A percentile compares a stretch with the other conserved stretches of the same genome.
Conservation (phyloP, 495 filamentous ascomycete genomes). For the Neurospora sp. region DNA sequence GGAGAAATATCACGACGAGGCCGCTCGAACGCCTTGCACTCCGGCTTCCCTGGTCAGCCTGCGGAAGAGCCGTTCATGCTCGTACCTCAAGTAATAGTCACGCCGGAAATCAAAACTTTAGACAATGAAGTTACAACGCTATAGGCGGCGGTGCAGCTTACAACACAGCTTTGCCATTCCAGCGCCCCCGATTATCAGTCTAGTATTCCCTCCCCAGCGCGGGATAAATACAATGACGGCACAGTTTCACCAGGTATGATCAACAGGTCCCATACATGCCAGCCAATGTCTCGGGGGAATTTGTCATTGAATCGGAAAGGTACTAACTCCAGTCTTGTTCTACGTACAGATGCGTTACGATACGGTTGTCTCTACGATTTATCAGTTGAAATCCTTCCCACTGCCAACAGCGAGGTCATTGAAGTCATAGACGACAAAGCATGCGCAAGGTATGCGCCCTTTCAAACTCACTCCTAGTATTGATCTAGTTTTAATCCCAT, state of each 20-base stretch:
- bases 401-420: conserved; percentile 19
- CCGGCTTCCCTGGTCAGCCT: neutral
- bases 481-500: neutral
- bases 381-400: conserved; percentile 26
- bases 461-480: neutral
- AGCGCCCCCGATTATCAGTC: neutral
- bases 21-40: neutral
- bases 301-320: neutral
- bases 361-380: conserved; percentile 37
- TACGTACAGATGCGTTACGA: conserved; percentile 12
- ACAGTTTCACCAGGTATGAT: neutral
- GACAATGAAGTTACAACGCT: conserved; percentile 21
- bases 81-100: conserved; percentile 32
- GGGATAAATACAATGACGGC: neutral
- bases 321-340: neutral
- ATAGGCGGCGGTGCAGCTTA: conserved; percentile 41
- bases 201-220: neutral
- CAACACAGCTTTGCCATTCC: conserved; percentile 22
- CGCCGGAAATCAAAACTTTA: conserved; percentile 42
- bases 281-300: neutral
- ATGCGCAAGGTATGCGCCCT: conserved; percentile 12
- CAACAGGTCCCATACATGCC: neutral
- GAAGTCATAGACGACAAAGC: conserved; percentile 26
- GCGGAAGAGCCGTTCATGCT: conserved; percentile 23
- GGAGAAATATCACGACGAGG: neutral